Evolutionary conservation across 106 monocot genomes (phyloP).

Genomic region (Dioscorea dumetorum): DNA sequence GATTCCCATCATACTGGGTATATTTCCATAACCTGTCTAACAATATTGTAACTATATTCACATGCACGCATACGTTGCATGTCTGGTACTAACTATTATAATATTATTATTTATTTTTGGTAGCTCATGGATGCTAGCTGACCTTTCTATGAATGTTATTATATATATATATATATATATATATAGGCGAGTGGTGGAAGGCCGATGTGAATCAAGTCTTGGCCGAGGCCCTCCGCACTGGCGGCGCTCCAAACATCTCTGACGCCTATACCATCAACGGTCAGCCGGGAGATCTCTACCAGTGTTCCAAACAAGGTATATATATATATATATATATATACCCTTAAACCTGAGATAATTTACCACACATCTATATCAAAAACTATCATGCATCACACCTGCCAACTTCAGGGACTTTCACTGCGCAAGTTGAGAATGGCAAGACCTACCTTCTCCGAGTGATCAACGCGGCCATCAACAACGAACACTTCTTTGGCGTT

Average conservation of each 20-base stretch:
- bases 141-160: no score
- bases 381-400: no score
- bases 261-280: constrained; percentile 59
- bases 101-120: no score
- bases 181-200: constrained; percentile 57
- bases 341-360: no score
- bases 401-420: constrained; percentile 19
- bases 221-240: constrained; percentile 5
- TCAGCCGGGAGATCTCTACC: constrained; percentile 39
- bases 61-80: not conserved
- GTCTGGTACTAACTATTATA: no score
- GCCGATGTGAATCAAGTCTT: constrained; percentile 14
- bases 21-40: not conserved
- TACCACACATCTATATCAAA: no score
- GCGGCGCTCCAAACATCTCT: constrained; percentile 23
- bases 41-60: not conserved
- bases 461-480: constrained; percentile 43
- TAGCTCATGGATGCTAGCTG: no score
- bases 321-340: no score
- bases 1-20: constrained; percentile 16
- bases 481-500: constrained; percentile 51
- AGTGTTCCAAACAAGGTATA: no score
- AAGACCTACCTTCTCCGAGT: constrained; percentile 52
- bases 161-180: no score
- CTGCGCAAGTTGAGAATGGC: constrained; percentile 27